Conservation (phyloP, 2,329 filamentous ascomycete genomes). For the Penicillium sp. region DNA sequence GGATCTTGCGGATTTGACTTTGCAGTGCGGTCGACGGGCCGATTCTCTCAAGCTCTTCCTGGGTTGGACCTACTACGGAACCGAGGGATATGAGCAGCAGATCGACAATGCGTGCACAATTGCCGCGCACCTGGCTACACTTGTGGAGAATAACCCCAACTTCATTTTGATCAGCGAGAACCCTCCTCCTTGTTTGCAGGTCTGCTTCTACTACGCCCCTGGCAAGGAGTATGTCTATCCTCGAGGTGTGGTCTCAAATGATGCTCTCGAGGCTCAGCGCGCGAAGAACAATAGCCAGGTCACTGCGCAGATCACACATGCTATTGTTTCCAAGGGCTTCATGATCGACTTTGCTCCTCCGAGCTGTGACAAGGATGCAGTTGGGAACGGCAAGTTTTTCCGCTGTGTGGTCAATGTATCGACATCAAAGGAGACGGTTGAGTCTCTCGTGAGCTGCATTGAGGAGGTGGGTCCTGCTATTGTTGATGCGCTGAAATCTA, state of each 20-base stretch:
- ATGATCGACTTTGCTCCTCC: conserved; percentile 67
- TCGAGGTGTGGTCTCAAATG: conserved; percentile 30
- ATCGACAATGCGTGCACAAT: conserved; percentile 71
- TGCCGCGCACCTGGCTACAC: conserved; percentile 65
- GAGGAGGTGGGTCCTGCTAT: conserved; percentile 46
- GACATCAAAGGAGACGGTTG: conserved; percentile 59
- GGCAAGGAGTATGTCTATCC: conserved; percentile 49
- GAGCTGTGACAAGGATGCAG: conserved; percentile 47
- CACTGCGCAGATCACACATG: conserved; percentile 56
- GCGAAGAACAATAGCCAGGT: conserved; percentile 52
- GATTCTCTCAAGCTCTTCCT: conserved; percentile 86
- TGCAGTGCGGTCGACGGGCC: conserved; percentile 85
- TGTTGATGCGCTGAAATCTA: conserved; percentile 28
- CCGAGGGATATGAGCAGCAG: conserved; percentile 65
- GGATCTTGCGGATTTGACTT: conserved; percentile 87
- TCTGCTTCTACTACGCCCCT: conserved; percentile 86
- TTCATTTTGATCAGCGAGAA: conserved; percentile 72
- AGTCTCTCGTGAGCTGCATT: conserved; percentile 61
- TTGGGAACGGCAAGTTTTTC: conserved; percentile 63
- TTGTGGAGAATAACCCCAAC: conserved; percentile 56
- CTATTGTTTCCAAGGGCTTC: conserved; percentile 59
- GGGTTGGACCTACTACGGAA: conserved; percentile 86
- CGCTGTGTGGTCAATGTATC: conserved; percentile 66
- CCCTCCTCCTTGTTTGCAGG: conserved; percentile 83
- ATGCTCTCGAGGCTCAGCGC: conserved; percentile 38